Conservation (phyloP, 805 yeast species). For the Starmera amethionina region DNA sequence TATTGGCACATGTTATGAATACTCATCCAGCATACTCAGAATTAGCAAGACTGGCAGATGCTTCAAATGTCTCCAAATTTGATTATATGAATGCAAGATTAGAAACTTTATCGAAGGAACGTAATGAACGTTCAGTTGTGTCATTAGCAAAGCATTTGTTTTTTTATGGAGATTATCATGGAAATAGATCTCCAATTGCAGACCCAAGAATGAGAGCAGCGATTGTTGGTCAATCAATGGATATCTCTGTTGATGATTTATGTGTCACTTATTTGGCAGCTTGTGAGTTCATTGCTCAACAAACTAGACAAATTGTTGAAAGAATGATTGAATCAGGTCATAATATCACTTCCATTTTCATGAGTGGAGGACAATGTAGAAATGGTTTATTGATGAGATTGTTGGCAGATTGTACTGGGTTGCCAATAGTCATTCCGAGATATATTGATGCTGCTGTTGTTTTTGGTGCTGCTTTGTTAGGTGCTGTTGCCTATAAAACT, state of each 20-base stretch:
- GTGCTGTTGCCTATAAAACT: constrained; percentile 85
- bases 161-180: constrained; percentile 94
- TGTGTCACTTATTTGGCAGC: constrained; percentile 87
- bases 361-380: constrained; percentile 96
- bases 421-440: constrained; percentile 86
- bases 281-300: constrained; percentile 95
- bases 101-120: constrained; percentile 51
- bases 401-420: constrained; percentile 86
- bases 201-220: constrained; percentile 90
- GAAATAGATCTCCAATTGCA: constrained; percentile 96
- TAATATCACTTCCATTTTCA: constrained; percentile 60
- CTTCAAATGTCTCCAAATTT: constrained; percentile 63
- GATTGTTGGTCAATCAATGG: constrained; percentile 90
- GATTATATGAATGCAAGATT: constrained; percentile 73
- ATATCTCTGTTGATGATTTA: constrained; percentile 70
- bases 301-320: constrained; percentile 90
- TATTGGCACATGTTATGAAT: constrained; percentile 76
- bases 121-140: constrained; percentile 60
- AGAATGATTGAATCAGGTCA: constrained; percentile 80
- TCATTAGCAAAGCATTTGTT: constrained; percentile 76
- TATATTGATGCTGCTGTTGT: constrained; percentile 97
- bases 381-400: constrained; percentile 83
- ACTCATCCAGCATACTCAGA: constrained; percentile 85
- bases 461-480: constrained; percentile 88
- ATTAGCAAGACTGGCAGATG: constrained; percentile 55